Conservation (phyloP, 495 filamentous ascomycete genomes). For the Aspergillus hancockii region DNA sequence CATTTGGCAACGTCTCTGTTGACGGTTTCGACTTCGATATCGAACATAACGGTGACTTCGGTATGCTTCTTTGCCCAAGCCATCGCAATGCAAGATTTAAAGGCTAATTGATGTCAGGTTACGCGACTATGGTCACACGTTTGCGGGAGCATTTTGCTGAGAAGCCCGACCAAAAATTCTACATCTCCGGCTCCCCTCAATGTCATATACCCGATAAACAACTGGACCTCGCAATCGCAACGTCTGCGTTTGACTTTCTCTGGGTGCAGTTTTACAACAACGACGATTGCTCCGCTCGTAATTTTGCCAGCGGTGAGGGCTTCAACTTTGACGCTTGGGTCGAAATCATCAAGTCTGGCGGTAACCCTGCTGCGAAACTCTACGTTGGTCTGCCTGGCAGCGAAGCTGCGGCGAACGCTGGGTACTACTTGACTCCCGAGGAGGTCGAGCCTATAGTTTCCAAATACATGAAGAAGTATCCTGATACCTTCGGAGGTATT, state of each 20-base stretch:
- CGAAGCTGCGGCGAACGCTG: constrained; percentile 26
- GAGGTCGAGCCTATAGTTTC: constrained; percentile 52
- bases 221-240: constrained; percentile 50
- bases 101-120: constrained; percentile 31
- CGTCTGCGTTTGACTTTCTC: constrained; percentile 60
- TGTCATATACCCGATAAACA: constrained; percentile 62
- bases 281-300: constrained; percentile 53
- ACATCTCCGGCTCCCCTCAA: constrained; percentile 66
- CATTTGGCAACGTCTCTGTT: constrained; percentile 60
- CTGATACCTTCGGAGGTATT: constrained; percentile 64
- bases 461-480: constrained; percentile 50
- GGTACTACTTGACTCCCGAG: constrained; percentile 48
- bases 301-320: constrained; percentile 45
- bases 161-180: constrained; percentile 49
- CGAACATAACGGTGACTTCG: constrained; percentile 47
- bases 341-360: constrained; percentile 54
- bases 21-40: constrained; percentile 78
- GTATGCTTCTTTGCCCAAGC: constrained; percentile 36
- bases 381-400: constrained; percentile 63
- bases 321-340: constrained; percentile 72
- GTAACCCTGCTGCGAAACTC: constrained; percentile 63
- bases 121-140: constrained; percentile 48
- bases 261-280: constrained; percentile 73
- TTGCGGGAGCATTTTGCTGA: constrained; percentile 54
- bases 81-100: neutral